Base-by-base conservation (phyloP, 1,284 basidiomycete species). In the Meripilus lineatus region DNA sequence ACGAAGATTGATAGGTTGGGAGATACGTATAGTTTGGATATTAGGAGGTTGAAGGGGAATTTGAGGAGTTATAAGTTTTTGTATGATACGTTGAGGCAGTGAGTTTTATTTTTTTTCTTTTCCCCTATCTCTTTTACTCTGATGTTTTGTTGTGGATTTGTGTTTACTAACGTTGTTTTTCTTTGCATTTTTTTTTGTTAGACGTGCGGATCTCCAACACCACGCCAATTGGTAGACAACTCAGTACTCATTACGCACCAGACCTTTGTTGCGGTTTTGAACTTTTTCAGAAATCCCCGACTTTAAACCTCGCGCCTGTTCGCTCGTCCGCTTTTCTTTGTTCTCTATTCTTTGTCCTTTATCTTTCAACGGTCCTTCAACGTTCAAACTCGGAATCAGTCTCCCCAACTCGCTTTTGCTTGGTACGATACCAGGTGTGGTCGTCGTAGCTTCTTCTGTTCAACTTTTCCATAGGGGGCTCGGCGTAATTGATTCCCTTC, bases 11-110 rank as follows among this genome's bases (percentile, higher is more conserved):
- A 90, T 63, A 80, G 92, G 49, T 71, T 96, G 58, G 87, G 85
- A 54, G 89, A 89, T 56, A 88, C 90, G 34, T 92, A 87, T 62
- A 85, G 84, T 62, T 71, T 97, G 54, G 93, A 94, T 68, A 86
- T 96, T 63, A 81, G 93, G 54, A 71, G 93, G 50, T 64, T 95
- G 59, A 93, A 93, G 66, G 93, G 93, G n/a, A 87, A 89, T 58
- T 71, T 94, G 55, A 81, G 90, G 70, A 91, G 87, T 64, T 97
- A 93, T 72, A 93, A 93, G 68, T 93, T 89, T 64, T 74, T 96
- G 64, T 95, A 96, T 63, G 89, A 94, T 70, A 85, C 81, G 44
- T 70, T 93, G 58, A 75, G 90, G 73, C 79, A 87, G 90, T 93
- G 64, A 62, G 90, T 84, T 10, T 3, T 22, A 23, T 23, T 22